phyloP scores from a whole-genome alignment of 2,329 filamentous ascomycete genomes.

The Apiospora kogelbergensis region DNA sequence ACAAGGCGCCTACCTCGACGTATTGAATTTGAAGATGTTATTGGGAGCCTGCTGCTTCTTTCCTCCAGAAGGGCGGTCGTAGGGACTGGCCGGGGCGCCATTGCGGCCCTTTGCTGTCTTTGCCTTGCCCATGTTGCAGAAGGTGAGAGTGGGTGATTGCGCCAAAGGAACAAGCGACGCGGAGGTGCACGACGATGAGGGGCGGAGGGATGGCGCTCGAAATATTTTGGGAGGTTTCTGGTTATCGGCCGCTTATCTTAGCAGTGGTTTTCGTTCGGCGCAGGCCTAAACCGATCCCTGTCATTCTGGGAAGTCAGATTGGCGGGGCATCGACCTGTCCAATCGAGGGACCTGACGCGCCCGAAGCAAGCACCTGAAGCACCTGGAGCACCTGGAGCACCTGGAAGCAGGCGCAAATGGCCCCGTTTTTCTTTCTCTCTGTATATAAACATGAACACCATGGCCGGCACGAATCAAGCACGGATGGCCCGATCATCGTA shows the following conservation, averaged over 20 bases:
- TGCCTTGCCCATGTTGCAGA: slow-evolving; percentile 39
- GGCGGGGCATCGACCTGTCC: not conserved
- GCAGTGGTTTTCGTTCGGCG: not conserved
- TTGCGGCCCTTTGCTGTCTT: slow-evolving; percentile 36
- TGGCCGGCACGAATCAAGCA: not conserved
- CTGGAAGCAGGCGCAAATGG: no score
- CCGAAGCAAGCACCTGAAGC: not conserved
- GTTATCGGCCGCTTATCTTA: not conserved
- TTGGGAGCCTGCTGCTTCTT: slow-evolving; percentile 48
- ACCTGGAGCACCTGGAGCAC: no score
- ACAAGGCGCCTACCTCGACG: slow-evolving; percentile 35
- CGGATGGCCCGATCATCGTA: not conserved
- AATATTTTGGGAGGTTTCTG: slow-evolving; percentile 5
- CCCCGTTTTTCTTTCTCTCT: no score
- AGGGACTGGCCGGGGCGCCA: slow-evolving; percentile 35
- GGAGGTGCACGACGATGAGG: not conserved
- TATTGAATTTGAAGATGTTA: slow-evolving; percentile 98
- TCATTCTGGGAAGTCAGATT: not conserved
- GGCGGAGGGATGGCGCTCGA: slow-evolving; percentile 3
- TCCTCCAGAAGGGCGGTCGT: slow-evolving; percentile 39
- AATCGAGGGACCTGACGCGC: no score
- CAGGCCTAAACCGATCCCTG: not conserved
- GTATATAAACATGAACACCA: no score
- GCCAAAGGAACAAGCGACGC: not conserved
- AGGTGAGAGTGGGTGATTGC: not conserved